Conservation (phyloP, 2,329 filamentous ascomycete genomes). For the Fusarium sulawesiense region DNA sequence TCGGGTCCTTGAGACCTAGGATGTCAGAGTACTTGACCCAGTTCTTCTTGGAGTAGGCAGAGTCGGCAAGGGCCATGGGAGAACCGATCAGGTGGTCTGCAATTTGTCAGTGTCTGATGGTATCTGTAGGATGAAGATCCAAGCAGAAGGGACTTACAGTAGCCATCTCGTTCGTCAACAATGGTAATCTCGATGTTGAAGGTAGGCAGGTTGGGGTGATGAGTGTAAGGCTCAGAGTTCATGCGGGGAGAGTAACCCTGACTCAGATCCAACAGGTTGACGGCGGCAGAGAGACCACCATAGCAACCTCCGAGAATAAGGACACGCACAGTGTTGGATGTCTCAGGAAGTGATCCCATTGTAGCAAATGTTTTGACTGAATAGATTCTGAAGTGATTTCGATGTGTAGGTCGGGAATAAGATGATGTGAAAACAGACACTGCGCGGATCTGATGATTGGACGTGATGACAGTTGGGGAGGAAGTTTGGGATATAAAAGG, state of each 20-base stretch:
- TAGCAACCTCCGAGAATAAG: conserved; percentile 79
- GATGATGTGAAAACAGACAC: conserved; percentile 8
- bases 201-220: conserved; percentile 57
- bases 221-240: conserved; percentile 51
- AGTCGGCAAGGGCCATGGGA: conserved; percentile 75
- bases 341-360: conserved; percentile 49
- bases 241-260: conserved; percentile 65
- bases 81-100: conserved; percentile 81
- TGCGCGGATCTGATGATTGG: conserved; percentile 11
- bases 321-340: conserved; percentile 61
- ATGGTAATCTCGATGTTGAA: conserved; percentile 76
- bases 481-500: conserved; percentile 13
- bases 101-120: conserved; percentile 9
- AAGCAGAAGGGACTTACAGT: conserved; percentile 65
- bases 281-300: conserved; percentile 72
- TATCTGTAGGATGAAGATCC: neutral
- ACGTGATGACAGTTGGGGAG: conserved; percentile 3
- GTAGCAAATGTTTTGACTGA: conserved; percentile 27
- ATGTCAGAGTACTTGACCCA: conserved; percentile 79
- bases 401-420: conserved; percentile 5
- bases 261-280: conserved; percentile 75
- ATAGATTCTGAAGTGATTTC: conserved; percentile 13
- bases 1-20: conserved; percentile 70
- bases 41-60: conserved; percentile 71
- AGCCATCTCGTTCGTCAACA: conserved; percentile 85